Evolutionary conservation across 176 grass and related monocot genomes (phyloP), one percentile per base, ranked within the genome.

Genomic region (Ananas comosus): DNA sequence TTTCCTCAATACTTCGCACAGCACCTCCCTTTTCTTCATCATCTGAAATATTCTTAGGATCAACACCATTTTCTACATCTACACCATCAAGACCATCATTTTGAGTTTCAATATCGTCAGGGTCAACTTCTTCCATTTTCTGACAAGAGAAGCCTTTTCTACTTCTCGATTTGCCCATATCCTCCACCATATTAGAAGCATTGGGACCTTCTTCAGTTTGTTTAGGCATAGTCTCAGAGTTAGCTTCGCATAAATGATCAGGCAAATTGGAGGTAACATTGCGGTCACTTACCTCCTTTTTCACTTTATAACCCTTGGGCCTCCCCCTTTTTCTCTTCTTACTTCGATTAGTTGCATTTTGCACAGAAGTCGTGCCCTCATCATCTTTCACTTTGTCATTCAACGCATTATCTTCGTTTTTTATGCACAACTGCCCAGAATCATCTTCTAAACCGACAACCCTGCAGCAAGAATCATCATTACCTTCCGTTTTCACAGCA

Each of bases 21-120:
- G 22, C 58, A 73, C 7, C 70, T 58, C 70, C 76, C 64, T 67
- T 66, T 56, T 51, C 16, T 24, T 50, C 5, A 9, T 48, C 54
- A 74, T 22, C n/a, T 3, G 51, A 48, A 64, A 16, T 22, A 10
- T 2, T 61, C 56, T 61, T 61, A 61, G 21, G 13, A 61, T 61
- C n/a, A 61, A 22, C 17, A 61, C 56, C 16, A 61, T 61, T 19
- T 61, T 19, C 56, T 61, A 19, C 21, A n/a, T 61, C 56, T 13
- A 2, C 21, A 61, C 21, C 17, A 61, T 61, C 56, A 22, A 18
- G 56, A 61, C 0, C 56, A 18, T 61, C 14, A 7, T 18, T 61
- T 61, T 21, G 56, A 61, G 9, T 61, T 61, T 10, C 13, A 14
- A 61, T n/a, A 61, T 22, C 21, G 10, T 18, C 56, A 61, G 7